These are phyloP conservation scores for Lactarius akahatsu DNA, from an alignment of 768 basidiomycete genomes.

Conservation along the genomic window DNA sequence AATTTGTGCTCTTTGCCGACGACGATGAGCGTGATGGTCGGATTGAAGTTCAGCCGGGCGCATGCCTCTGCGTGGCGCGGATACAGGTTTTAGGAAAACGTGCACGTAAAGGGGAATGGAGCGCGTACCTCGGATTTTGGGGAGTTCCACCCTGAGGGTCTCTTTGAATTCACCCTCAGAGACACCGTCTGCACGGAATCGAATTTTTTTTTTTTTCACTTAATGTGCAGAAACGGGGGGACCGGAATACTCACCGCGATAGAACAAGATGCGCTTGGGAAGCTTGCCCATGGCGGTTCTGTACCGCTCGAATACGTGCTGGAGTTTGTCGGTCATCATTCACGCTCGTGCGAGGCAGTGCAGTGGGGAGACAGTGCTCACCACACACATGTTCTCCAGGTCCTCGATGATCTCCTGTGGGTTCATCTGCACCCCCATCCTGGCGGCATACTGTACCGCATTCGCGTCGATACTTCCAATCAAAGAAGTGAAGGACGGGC, in stretches of 20 bases:
- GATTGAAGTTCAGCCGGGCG: constrained; percentile 49
- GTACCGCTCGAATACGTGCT: constrained; percentile 51
- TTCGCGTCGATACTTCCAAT: constrained; percentile 77
- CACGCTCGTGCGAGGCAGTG: neutral
- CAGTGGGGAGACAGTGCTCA: constrained; percentile 29
- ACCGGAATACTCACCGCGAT: constrained; percentile 49
- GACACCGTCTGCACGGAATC: constrained; percentile 43
- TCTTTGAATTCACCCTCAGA: constrained; percentile 52
- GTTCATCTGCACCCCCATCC: constrained; percentile 60
- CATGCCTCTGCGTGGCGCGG: constrained; percentile 54
- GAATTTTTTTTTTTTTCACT: neutral
- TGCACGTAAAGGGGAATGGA: neutral
- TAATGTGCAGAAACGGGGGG: neutral
- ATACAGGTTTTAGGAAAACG: too few species aligned
- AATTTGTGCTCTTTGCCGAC: constrained; percentile 77
- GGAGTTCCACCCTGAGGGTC: constrained; percentile 53
- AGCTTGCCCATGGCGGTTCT: constrained; percentile 48
- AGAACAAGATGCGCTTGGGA: constrained; percentile 71
- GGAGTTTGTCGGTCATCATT: neutral
- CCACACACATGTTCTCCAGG: constrained; percentile 61
- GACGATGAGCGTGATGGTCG: constrained; percentile 70
- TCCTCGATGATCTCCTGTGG: constrained; percentile 76
- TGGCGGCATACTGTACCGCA: constrained; percentile 65
- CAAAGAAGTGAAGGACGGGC: constrained; percentile 76
- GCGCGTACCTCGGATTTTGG: constrained; percentile 51